Percentiles rank a stretch among this genome's conserved stretches.
These are phyloP conservation scores for Xylariaceae sp. DNA, from an alignment of 2,329 filamentous ascomycete species.

Conservation along the genomic window DNA sequence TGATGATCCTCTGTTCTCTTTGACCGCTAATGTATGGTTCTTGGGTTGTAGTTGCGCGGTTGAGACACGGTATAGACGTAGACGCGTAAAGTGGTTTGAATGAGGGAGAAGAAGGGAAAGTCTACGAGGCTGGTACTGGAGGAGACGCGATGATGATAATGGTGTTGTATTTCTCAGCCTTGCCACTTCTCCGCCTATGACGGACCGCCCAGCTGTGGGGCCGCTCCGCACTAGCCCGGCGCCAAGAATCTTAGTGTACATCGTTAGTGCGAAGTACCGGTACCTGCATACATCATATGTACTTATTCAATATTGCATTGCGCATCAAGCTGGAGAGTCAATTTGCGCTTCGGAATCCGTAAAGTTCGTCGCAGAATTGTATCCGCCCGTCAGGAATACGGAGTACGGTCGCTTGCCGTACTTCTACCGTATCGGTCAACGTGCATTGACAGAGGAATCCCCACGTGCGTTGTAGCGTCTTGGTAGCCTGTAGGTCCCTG, in stretches of 20 bases:
- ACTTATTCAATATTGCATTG: neutral
- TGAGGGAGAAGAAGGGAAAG: neutral
- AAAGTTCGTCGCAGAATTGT: no score
- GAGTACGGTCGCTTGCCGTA: no score
- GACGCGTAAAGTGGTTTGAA: neutral
- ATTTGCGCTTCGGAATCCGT: no score
- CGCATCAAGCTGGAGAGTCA: neutral
- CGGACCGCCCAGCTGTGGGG: neutral
- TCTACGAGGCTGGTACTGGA: constrained; percentile 1
- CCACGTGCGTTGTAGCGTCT: neutral
- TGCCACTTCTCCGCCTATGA: constrained; percentile 29
- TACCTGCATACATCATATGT: neutral
- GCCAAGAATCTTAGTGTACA: neutral
- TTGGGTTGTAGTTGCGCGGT: neutral
- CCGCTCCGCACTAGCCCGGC: neutral
- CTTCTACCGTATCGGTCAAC: neutral
- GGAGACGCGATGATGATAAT: constrained; percentile 14
- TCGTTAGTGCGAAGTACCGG: neutral
- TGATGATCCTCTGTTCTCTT: constrained; percentile 9
- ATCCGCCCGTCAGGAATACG: no score
- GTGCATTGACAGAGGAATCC: neutral
- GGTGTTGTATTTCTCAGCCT: constrained; percentile 42
- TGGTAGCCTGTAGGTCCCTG: neutral
- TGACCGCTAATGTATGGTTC: neutral
- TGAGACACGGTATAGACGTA: neutral